Evolutionary conservation across 352 stramenopile species (phyloP).

Genomic region (Phytopythium delawarense): DNA sequence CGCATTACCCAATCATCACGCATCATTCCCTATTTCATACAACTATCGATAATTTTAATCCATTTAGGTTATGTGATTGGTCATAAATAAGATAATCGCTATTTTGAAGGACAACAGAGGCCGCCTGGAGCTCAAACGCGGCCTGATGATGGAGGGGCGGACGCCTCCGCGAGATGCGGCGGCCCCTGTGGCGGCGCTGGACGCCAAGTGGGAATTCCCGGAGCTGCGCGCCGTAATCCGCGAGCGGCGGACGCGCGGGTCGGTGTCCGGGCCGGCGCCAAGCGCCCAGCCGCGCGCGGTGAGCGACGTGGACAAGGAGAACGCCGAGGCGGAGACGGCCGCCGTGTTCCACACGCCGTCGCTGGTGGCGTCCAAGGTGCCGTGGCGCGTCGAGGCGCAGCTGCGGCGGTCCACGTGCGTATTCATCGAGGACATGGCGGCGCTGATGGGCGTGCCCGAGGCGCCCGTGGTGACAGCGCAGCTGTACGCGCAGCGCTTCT

Average conservation of each 20-base stretch:
- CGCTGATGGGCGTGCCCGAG: slow-evolving; percentile 56
- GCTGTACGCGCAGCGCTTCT: slow-evolving; percentile 75
- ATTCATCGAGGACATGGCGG: slow-evolving; percentile 64
- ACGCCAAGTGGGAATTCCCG: slow-evolving; percentile 39
- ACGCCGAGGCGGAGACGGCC: slow-evolving; percentile 2
- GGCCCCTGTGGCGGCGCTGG: background rate
- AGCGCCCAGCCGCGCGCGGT: background rate
- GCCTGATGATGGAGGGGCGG: slow-evolving; percentile 18
- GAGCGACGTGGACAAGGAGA: slow-evolving; percentile 25
- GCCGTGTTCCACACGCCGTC: slow-evolving; percentile 42
- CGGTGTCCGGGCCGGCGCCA: background rate
- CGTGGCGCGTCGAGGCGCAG: slow-evolving; percentile 56
- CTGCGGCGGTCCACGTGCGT: slow-evolving; percentile 59
- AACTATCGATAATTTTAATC: background rate
- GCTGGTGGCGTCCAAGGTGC: slow-evolving; percentile 32
- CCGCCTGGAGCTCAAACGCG: background rate
- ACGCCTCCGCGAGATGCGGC: slow-evolving; percentile 1
- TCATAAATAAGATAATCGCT: background rate
- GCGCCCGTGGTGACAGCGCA: slow-evolving; percentile 51
- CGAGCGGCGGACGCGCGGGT: background rate
- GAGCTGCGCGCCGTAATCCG: slow-evolving; percentile 40
- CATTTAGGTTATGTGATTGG: background rate
- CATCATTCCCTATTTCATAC: background rate
- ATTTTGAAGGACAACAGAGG: slow-evolving; percentile 1
- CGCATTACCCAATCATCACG: background rate